Percentiles rank a stretch among this genome's conserved stretches.
phyloP scores from a whole-genome alignment of 257 asterid genomes.

The Marsdenia floribunda region DNA sequence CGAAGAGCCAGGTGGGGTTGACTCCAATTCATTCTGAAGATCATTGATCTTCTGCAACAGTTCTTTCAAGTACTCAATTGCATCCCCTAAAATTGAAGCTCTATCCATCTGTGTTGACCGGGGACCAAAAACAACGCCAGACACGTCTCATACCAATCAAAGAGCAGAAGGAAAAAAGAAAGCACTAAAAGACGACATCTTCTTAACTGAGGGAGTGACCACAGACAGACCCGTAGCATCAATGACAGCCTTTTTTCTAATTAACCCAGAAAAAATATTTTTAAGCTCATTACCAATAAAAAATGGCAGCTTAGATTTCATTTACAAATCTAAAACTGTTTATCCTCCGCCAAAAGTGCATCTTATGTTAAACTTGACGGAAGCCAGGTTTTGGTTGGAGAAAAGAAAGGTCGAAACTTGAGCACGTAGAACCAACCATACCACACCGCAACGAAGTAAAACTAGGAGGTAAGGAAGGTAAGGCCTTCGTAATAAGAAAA shows the following conservation, averaged over 20 bases:
- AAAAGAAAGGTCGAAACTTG: background rate
- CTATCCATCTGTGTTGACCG: slow-evolving; percentile 63
- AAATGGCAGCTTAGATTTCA: background rate
- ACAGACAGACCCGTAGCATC: background rate
- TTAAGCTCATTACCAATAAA: background rate
- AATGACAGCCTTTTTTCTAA: background rate
- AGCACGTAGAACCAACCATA: background rate
- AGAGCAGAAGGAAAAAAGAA: background rate
- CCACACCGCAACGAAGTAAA: no score
- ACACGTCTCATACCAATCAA: slow-evolving; percentile 1
- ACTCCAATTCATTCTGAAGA: slow-evolving; percentile 78
- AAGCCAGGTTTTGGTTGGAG: background rate
- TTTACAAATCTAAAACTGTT: background rate
- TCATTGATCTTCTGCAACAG: slow-evolving; percentile 78
- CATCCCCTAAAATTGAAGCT: slow-evolving; percentile 89
- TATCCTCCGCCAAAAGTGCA: background rate
- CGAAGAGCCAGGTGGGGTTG: slow-evolving; percentile 49
- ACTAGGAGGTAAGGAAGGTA: background rate
- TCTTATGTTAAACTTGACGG: background rate
- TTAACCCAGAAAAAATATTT: background rate
- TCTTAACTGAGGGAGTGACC: background rate
- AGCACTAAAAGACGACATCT: background rate
- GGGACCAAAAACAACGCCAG: background rate
- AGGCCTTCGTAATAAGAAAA: background rate
- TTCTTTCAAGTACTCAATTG: slow-evolving; percentile 81